Evolutionary conservation across 345 rosid species (phyloP).

Genomic region (Gynandropsis gynandra): DNA sequence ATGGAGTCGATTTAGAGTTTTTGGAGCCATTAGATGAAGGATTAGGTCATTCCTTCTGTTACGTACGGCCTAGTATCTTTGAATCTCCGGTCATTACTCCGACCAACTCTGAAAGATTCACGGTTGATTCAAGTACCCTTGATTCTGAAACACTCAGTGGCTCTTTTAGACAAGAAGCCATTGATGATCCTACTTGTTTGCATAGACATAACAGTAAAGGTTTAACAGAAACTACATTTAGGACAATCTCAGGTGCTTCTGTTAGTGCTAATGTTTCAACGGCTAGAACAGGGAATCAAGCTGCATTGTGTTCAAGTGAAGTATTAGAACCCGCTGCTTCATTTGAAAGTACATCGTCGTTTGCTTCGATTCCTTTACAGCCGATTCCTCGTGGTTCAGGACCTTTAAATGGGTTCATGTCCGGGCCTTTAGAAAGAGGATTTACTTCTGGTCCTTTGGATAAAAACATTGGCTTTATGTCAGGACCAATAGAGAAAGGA

Average conservation of each 20-base stretch:
- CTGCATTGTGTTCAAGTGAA: constrained; percentile 23
- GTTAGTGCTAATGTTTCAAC: constrained; percentile 85
- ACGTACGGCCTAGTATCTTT: constrained; percentile 46
- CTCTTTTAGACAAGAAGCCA: too few relatives aligned
- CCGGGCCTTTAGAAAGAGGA: constrained; percentile 33
- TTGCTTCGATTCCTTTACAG: constrained; percentile 74
- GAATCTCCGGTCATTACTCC: constrained; percentile 30
- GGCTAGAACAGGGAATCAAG: constrained; percentile 47
- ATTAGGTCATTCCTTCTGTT: constrained; percentile 86
- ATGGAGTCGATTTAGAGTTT: constrained; percentile 80
- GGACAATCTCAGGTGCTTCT: constrained; percentile 89
- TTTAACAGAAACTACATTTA: constrained; percentile 48
- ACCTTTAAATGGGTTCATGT: constrained; percentile 27
- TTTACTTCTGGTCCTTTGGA: constrained; percentile 31
- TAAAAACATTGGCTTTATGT: too few relatives aligned
- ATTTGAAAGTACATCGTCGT: constrained; percentile 75
- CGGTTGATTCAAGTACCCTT: constrained; percentile 27
- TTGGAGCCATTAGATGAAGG: constrained; percentile 88
- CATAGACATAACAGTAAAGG: too few relatives aligned
- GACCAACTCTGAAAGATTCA: constrained; percentile 37
- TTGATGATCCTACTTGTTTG: too few relatives aligned
- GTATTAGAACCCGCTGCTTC: constrained; percentile 51
- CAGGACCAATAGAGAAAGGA: constrained; percentile 42
- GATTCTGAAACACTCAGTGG: too few relatives aligned
- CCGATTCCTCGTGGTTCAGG: constrained; percentile 46